Evolutionary conservation across 305 asterid species (phyloP).

Genomic region (Fraxinus velutina): DNA sequence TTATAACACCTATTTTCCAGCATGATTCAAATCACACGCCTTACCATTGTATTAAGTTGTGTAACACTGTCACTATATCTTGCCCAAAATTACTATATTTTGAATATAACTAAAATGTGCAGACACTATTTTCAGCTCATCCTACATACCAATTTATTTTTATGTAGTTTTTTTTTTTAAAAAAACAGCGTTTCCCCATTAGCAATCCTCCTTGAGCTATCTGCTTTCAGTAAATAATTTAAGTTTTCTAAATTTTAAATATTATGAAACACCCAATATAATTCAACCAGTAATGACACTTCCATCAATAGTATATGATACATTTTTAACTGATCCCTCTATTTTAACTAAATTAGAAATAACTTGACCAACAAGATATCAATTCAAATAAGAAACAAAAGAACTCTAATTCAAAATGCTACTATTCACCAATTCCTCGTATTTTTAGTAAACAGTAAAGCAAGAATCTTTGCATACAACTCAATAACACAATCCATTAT

Average conservation of each 20-base stretch:
- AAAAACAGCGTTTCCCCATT: background rate
- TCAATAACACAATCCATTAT: background rate
- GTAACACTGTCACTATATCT: background rate
- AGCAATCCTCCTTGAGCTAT: background rate
- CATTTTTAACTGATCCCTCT: background rate
- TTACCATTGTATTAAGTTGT: background rate
- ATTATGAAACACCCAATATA: conserved; percentile 5
- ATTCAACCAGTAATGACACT: background rate
- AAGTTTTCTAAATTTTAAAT: background rate
- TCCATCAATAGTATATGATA: background rate
- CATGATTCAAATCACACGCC: background rate
- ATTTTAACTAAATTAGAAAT: background rate
- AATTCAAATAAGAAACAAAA: conserved; percentile 7
- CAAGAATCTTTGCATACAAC: background rate
- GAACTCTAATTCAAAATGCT: background rate
- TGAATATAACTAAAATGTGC: background rate
- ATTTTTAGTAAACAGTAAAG: conserved; percentile 6
- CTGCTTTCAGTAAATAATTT: background rate
- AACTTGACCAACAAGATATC: conserved; percentile 10
- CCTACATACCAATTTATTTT: background rate
- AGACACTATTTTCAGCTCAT: background rate
- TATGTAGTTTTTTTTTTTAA: background rate
- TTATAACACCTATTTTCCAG: background rate
- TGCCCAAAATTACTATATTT: background rate
- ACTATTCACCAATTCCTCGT: background rate